Conservation (phyloP, 1,284 basidiomycete genomes). For the Leucocoprinus gongylophorus region DNA sequence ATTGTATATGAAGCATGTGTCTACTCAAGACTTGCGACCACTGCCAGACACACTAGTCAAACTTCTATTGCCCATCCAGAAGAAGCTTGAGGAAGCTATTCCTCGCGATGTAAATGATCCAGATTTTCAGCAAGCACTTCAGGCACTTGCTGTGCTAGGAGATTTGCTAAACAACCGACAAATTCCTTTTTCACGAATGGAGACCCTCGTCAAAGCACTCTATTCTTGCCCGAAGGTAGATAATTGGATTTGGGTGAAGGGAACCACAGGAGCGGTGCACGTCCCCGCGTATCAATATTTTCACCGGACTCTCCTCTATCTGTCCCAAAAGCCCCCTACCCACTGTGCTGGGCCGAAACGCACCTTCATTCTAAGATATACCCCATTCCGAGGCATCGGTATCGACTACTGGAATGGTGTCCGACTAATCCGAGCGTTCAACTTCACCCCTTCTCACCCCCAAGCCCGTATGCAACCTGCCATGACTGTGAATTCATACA, state of each 20-base stretch:
- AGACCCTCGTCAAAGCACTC: constrained; percentile 41
- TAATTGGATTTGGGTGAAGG: constrained; percentile 38
- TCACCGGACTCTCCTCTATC: constrained; percentile 45
- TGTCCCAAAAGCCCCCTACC: constrained; percentile 33
- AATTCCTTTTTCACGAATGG: constrained; percentile 38
- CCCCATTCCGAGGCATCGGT: not conserved
- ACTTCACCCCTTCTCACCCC: constrained; percentile 12
- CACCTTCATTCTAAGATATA: not conserved
- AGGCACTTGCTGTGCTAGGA: constrained; percentile 55
- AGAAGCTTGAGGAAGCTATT: constrained; percentile 13
- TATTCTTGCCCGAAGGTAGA: constrained; percentile 43
- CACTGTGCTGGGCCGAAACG: constrained; percentile 1
- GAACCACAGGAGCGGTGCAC: constrained; percentile 38
- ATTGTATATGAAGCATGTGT: not conserved
- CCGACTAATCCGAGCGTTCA: not conserved
- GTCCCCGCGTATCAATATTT: constrained; percentile 51
- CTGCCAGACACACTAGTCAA: not conserved
- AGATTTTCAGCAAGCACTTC: constrained; percentile 32
- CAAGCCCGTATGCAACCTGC: constrained; percentile 13
- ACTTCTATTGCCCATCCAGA: constrained; percentile 11
- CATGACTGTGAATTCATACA: constrained; percentile 44
- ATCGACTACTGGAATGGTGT: not conserved
- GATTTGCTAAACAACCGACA: constrained; percentile 42
- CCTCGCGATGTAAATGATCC: constrained; percentile 15
- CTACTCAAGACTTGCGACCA: not conserved